These are phyloP conservation scores for Saxispiralis lemnorum DNA, from an alignment of 495 filamentous ascomycete genomes.

Conservation along the genomic window DNA sequence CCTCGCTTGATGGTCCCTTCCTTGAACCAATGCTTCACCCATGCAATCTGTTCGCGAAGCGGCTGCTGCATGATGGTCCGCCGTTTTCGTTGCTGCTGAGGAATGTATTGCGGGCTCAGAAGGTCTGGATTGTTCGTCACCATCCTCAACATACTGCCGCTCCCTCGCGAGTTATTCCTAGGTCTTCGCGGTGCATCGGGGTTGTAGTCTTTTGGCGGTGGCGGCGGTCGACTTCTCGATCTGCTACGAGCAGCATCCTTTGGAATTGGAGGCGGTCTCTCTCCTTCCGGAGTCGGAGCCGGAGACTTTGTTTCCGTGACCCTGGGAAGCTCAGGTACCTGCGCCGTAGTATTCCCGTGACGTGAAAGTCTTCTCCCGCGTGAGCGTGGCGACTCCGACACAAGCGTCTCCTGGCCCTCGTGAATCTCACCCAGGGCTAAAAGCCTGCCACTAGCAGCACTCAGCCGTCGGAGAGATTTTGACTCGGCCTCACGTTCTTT, in stretches of 20 bases:
- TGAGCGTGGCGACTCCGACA: conserved; percentile 21
- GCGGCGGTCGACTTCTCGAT: conserved; percentile 38
- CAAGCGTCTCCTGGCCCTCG: conserved; percentile 40
- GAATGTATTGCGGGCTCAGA: conserved; percentile 22
- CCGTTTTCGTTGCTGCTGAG: conserved; percentile 36
- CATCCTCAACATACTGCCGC: conserved; percentile 64
- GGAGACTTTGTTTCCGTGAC: conserved; percentile 39
- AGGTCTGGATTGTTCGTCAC: conserved; percentile 56
- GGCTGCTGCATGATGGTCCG: conserved; percentile 48
- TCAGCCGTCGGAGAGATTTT: conserved; percentile 62
- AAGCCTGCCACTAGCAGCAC: conserved; percentile 67
- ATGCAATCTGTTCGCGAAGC: conserved; percentile 60
- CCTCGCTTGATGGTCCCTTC: conserved; percentile 53
- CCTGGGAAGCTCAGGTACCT: conserved; percentile 50
- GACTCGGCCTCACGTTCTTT: conserved; percentile 69
- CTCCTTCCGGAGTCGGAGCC: conserved; percentile 21
- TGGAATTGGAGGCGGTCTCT: neutral
- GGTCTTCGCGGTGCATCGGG: conserved; percentile 2
- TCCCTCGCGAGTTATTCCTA: conserved; percentile 21
- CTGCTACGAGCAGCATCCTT: conserved; percentile 9
- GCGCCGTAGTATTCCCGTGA: conserved; percentile 22
- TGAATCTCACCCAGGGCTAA: conserved; percentile 59
- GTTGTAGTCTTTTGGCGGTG: conserved; percentile 64
- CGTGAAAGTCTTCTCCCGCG: conserved; percentile 23
- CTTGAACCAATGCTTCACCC: conserved; percentile 76